These are phyloP conservation scores for Nitzschia sp. DNA, from an alignment of 108 stramenopile genomes.

Conservation along the genomic window DNA sequence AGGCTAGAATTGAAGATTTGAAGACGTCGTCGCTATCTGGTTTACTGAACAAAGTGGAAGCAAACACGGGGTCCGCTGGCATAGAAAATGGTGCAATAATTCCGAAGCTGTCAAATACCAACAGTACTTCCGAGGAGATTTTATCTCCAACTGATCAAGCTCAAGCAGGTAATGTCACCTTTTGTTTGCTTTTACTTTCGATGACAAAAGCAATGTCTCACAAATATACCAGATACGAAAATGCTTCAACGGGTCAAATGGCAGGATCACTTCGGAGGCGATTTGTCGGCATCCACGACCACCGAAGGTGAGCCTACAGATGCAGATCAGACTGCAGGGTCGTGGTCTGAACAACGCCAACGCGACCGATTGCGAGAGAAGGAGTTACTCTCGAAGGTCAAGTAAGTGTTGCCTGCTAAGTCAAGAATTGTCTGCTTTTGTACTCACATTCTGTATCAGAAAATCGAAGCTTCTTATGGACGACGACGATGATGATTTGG, in stretches of 20 bases:
- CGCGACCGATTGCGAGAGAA: conserved; percentile 72
- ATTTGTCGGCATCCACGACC: conserved; percentile 39
- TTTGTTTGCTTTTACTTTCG: too few relatives aligned
- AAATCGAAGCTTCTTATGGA: conserved; percentile 55
- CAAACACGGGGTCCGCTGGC: conserved; percentile 12
- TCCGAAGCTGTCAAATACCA: too few relatives aligned
- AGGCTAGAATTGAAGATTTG: conserved; percentile 29
- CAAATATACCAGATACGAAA: conserved; percentile 5
- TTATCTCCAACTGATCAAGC: too few relatives aligned
- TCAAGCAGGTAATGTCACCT: too few relatives aligned
- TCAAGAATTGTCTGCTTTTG: conserved; percentile 1
- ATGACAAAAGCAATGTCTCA: too few relatives aligned
- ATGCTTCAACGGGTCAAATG: conserved; percentile 67
- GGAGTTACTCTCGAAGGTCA: conserved; percentile 70
- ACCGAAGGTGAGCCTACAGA: conserved; percentile 22
- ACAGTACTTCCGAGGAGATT: too few relatives aligned
- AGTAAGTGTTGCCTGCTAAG: conserved; percentile 43
- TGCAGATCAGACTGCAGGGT: conserved; percentile 27
- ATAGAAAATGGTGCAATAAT: background rate
- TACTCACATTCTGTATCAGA: conserved; percentile 30
- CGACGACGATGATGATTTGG: conserved; percentile 53
- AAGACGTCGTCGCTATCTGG: conserved; percentile 55
- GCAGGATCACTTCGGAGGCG: conserved; percentile 74
- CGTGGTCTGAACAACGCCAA: conserved; percentile 68
- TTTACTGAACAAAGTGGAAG: conserved; percentile 59